Conservation (phyloP, 129 eudicot species). For the Glebionis coronaria region DNA sequence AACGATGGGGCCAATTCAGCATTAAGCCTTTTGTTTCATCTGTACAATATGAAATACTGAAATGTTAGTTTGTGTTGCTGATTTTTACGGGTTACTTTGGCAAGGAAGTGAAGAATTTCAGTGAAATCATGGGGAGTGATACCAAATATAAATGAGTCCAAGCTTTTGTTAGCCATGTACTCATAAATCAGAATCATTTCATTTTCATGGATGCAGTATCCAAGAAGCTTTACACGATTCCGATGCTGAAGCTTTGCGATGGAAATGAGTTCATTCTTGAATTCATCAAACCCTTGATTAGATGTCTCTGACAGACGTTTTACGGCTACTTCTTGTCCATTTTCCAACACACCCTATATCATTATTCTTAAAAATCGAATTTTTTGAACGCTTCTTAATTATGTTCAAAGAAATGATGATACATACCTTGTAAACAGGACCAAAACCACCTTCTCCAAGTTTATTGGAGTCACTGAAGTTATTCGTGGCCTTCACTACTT, state of each 20-base stretch:
- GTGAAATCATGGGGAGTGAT: not conserved
- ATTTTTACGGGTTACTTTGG: no score
- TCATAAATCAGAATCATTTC: conserved; percentile 31
- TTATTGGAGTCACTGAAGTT: conserved; percentile 20
- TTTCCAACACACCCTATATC: conserved; percentile 23
- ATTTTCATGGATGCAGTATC: conserved; percentile 32
- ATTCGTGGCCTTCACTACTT: conserved; percentile 23
- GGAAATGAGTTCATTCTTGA: conserved; percentile 24
- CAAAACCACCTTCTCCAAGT: conserved; percentile 28
- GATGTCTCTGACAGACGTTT: conserved; percentile 23
- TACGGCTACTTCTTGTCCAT: conserved; percentile 29
- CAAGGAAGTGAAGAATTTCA: not conserved
- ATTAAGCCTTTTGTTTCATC: conserved; percentile 22
- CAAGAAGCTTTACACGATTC: conserved; percentile 28
- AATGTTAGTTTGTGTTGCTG: not conserved
- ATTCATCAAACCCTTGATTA: conserved; percentile 25
- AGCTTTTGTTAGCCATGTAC: conserved; percentile 34
- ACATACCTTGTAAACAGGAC: conserved; percentile 24
- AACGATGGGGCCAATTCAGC: conserved; percentile 36
- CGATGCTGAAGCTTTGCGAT: conserved; percentile 30
- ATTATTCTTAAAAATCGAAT: no score
- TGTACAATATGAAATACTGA: not conserved
- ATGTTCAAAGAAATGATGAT: not conserved
- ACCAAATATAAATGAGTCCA: conserved; percentile 30
- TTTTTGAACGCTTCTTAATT: no score